These are phyloP conservation scores for Populus hybrid DNA, from an alignment of 441 rosid species.

Conservation along the genomic window DNA sequence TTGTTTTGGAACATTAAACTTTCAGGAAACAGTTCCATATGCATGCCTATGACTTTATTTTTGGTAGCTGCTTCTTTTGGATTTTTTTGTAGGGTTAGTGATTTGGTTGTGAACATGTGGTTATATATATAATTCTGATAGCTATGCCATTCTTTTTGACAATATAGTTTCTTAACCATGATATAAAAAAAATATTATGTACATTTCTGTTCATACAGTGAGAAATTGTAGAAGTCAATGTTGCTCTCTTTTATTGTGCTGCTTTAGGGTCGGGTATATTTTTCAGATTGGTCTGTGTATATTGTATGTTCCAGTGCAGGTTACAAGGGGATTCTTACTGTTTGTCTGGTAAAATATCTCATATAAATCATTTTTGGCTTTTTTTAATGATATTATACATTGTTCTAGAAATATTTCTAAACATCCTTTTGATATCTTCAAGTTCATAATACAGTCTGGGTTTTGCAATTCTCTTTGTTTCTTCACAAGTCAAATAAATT, in stretches of 20 bases:
- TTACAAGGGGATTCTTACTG: not conserved
- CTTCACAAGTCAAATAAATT: not conserved
- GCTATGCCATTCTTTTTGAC: not conserved
- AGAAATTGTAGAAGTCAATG: not conserved
- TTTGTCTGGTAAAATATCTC: not conserved
- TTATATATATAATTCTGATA: not conserved
- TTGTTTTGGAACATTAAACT: slow-evolving; percentile 2
- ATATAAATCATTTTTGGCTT: not conserved
- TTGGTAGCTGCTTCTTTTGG: not conserved
- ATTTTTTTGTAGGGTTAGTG: not conserved
- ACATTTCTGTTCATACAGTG: not conserved
- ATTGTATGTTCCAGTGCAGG: not conserved
- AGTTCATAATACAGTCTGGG: not conserved
- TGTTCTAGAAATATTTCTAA: not conserved
- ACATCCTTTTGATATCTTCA: not conserved
- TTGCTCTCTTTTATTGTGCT: not conserved
- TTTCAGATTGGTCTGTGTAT: not conserved
- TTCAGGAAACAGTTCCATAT: not conserved
- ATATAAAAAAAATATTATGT: too few species aligned
- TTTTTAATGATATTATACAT: not conserved
- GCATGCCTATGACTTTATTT: not conserved
- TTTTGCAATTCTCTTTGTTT: not conserved
- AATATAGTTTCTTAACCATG: not conserved
- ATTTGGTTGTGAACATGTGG: not conserved
- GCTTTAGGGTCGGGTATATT: not conserved